Evolutionary conservation across 2,329 filamentous ascomycete species (phyloP), one percentile per base, ranked within the genome.

Genomic region (Orbilia brochopaga): DNA sequence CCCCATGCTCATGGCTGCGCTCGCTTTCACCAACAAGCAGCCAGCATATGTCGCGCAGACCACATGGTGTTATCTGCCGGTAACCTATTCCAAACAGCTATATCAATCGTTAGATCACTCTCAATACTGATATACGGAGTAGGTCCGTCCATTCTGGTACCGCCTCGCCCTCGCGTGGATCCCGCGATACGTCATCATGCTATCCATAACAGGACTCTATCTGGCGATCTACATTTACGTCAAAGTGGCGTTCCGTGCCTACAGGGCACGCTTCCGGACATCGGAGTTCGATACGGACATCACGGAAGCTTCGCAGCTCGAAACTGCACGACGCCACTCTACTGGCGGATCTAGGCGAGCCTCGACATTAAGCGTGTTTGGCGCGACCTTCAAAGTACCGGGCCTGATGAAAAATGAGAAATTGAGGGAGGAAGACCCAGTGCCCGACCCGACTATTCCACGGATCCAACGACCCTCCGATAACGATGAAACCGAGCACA

Each of bases 201-300:
- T 83, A 7, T 80, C 84, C 24, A 88, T 92, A 73, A 79, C 90
- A 35, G 78, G 82, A 27, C 84, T 90, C 1, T 90, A 91, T 54
- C 80, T 85, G 23, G 85, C 84, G 5, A 87, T 92, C n/a, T 92
- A 92, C 77, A 77, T 85, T 10, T 89, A 90, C 74, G 86, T 92
- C 6, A 81, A 81, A 0, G 44, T 73, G 11, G 65, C 67, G 6
- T 72, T 72, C 35, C 67, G 67, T 30, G 60, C 67, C 17, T 65
- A 72, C 40, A 53, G 56, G 37, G 67, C 67, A 27, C 54, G 55
- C 23, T 72, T 72, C 40, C 55, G 67, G 42, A 60, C 67, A 58
- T 72, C 67, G 40, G 67, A 72, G 50, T 72, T 72, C 60, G 60
- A 72, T 23, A 65, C 67, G 13, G 67, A 72, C 37, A 55, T 50